These are phyloP conservation scores for Sphaerulina vaccinii DNA, from an alignment of 2,329 filamentous ascomycete genomes.

Conservation along the genomic window DNA sequence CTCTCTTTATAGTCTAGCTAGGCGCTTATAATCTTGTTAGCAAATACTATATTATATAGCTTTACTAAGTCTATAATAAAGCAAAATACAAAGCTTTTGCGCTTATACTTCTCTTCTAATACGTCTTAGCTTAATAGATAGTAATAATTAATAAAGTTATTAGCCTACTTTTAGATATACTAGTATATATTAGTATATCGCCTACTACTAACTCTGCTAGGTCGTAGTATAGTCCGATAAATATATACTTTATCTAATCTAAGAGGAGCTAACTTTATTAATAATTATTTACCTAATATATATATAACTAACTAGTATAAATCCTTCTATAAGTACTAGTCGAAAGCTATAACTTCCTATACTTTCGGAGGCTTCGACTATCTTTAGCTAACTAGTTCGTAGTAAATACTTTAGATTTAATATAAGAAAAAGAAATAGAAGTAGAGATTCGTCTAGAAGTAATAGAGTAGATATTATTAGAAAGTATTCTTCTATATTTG, in stretches of 20 bases:
- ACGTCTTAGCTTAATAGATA: constrained; percentile 2
- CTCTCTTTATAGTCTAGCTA: constrained; percentile 3
- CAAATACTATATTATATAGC: background rate
- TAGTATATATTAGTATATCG: constrained; percentile 13
- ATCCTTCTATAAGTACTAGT: constrained; percentile 3
- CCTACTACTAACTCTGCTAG: constrained; percentile 14
- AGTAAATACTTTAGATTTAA: constrained; percentile 2
- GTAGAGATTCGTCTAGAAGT: background rate
- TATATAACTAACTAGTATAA: background rate
- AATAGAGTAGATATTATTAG: background rate
- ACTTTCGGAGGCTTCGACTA: constrained; percentile 2
- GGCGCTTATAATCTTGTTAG: constrained; percentile 1
- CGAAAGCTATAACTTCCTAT: constrained; percentile 3
- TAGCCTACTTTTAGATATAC: constrained; percentile 2
- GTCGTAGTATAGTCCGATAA: constrained; percentile 13
- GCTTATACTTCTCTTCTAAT: constrained; percentile 4
- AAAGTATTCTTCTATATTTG: constrained; percentile 1
- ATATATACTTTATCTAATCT: constrained; percentile 11
- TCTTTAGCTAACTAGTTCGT: constrained; percentile 2
- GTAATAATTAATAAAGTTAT: constrained; percentile 1
- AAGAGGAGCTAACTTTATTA: constrained; percentile 2
- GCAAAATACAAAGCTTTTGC: constrained; percentile 3
- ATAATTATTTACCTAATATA: constrained; percentile 1
- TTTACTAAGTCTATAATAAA: constrained; percentile 2
- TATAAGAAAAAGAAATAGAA: constrained; percentile 3